Evolutionary conservation across 495 filamentous ascomycete species (phyloP).

Genomic region (Mytilinidion resinicola): DNA sequence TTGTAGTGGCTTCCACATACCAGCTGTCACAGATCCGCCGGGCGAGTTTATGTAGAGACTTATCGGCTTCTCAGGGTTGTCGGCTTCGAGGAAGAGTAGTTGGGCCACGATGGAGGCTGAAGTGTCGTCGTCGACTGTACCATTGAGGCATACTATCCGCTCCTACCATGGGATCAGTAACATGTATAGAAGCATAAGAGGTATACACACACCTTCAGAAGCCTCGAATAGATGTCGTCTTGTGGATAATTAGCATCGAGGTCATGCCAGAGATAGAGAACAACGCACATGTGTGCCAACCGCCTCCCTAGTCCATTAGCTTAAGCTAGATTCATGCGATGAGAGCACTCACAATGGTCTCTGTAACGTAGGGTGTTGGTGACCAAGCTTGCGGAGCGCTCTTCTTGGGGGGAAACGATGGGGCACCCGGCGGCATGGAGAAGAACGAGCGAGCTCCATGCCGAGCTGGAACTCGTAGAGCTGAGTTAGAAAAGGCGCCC

Average conservation of each 20-base stretch:
- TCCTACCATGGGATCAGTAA: conserved; percentile 52
- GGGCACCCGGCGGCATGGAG: background rate
- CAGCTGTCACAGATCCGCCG: conserved; percentile 89
- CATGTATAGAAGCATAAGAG: conserved; percentile 6
- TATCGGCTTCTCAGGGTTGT: conserved; percentile 87
- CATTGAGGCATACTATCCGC: conserved; percentile 93
- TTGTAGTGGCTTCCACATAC: conserved; percentile 23
- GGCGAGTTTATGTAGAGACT: conserved; percentile 97
- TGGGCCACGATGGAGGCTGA: conserved; percentile 92
- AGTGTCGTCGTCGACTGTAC: conserved; percentile 77
- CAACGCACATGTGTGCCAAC: conserved; percentile 78
- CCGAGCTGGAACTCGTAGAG: background rate
- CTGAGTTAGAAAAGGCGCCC: background rate
- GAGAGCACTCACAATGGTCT: conserved; percentile 56
- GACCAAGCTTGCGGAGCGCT: conserved; percentile 29
- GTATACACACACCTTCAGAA: conserved; percentile 55
- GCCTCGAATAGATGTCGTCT: conserved; percentile 81
- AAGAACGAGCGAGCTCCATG: background rate
- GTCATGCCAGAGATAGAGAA: conserved; percentile 7
- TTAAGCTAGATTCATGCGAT: background rate
- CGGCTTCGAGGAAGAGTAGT: conserved; percentile 95
- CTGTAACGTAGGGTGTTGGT: conserved; percentile 42
- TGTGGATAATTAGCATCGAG: conserved; percentile 25
- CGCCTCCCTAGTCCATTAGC: conserved; percentile 64
- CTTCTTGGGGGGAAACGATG: background rate